These are phyloP conservation scores for Paecilomyces niveus DNA, from an alignment of 2,329 filamentous ascomycete species.

Conservation along the genomic window DNA sequence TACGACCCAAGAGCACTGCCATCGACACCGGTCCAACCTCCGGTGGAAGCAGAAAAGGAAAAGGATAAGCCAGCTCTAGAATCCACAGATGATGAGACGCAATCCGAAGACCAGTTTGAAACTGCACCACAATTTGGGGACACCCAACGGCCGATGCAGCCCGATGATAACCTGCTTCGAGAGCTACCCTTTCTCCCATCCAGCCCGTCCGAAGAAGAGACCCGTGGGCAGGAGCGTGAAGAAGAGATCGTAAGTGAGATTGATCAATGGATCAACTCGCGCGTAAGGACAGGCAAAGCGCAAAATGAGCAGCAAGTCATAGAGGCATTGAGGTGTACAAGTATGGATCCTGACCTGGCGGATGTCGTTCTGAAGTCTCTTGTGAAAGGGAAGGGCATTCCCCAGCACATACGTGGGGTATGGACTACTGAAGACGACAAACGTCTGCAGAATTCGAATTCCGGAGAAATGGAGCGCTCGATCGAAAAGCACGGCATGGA, in stretches of 20 bases:
- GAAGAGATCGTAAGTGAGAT: constrained; percentile 15
- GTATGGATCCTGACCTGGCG: constrained; percentile 32
- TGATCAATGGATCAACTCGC: constrained; percentile 34
- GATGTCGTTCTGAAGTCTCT: constrained; percentile 28
- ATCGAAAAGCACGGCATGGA: constrained; percentile 39
- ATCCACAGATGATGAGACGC: not conserved
- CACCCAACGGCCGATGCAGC: constrained; percentile 1
- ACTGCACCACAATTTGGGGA: constrained; percentile 11
- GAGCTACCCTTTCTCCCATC: constrained; percentile 24
- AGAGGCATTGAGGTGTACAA: constrained; percentile 31
- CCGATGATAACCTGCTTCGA: constrained; percentile 13
- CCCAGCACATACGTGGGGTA: constrained; percentile 35
- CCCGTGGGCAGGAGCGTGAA: not conserved
- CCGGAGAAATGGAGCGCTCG: constrained; percentile 25
- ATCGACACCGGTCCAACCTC: constrained; percentile 3
- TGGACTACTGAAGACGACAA: constrained; percentile 43
- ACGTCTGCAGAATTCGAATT: constrained; percentile 25
- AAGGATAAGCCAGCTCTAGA: not conserved
- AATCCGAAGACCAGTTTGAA: constrained; percentile 10
- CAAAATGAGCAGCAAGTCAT: constrained; percentile 23
- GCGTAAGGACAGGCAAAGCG: constrained; percentile 20
- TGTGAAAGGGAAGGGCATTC: constrained; percentile 26
- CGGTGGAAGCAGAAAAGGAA: not conserved
- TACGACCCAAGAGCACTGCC: not conserved
- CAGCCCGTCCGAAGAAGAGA: constrained; percentile 14